These are phyloP conservation scores for Talaromyces pinophilus DNA, from an alignment of 2,329 filamentous ascomycete species.

Conservation along the genomic window DNA sequence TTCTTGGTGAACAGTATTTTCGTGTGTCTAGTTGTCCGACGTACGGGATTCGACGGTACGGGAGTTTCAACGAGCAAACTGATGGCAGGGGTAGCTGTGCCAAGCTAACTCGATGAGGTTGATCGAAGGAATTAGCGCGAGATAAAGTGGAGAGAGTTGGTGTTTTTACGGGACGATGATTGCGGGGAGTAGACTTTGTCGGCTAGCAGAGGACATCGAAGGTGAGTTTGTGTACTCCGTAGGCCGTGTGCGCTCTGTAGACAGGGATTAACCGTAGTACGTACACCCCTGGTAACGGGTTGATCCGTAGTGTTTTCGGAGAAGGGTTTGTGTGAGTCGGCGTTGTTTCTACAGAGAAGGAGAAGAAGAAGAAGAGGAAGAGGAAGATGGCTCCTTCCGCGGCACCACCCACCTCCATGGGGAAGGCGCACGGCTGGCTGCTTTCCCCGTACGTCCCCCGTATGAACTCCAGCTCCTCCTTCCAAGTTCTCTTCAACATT, in stretches of 20 bases:
- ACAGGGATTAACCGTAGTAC: background rate
- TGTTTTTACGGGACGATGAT: background rate
- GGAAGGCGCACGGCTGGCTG: background rate
- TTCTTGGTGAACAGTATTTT: too few relatives aligned
- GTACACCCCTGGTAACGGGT: background rate
- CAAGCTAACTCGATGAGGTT: background rate
- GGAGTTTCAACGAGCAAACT: background rate
- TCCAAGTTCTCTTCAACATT: background rate
- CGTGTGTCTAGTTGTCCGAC: background rate
- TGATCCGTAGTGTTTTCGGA: background rate
- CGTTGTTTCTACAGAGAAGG: background rate
- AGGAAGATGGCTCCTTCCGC: background rate
- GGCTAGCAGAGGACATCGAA: background rate
- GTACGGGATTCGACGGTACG: background rate
- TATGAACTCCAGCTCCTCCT: background rate
- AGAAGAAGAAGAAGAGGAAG: background rate
- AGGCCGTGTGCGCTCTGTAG: background rate
- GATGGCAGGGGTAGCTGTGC: background rate
- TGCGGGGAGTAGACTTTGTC: background rate
- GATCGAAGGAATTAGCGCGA: background rate
- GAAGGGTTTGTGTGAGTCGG: background rate
- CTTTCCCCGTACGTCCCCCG: background rate
- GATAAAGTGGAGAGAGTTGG: conserved; percentile 6
- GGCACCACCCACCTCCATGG: background rate
- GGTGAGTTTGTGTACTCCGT: background rate